Base-by-base conservation (phyloP, 768 basidiomycete genomes). In the Suillus spraguei region DNA sequence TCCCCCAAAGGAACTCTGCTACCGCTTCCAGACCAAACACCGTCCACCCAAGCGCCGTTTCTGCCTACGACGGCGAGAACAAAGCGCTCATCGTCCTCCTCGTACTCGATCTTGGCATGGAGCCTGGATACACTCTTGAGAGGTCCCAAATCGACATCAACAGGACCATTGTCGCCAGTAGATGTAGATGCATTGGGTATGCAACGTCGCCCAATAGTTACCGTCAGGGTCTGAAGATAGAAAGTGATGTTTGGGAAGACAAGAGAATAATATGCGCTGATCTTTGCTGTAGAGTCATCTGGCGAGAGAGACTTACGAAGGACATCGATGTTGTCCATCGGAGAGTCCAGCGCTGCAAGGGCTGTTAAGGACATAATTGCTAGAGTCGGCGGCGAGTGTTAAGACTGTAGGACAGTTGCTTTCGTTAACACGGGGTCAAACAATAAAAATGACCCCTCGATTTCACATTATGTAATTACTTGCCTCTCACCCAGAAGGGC, bases 31-130 rank as follows among this genome's bases (percentile, higher is more conserved):
- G 88, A 89, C 92, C 96, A 99, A n/a, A 92, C 87, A 36, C 95
- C 96, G 67, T 99, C 95, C 5, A 99, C 95, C 91, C 96, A 98
- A 20, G 95, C 95, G 14, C 97, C 97, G 70, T 99, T 99, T 63
- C 97, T 83, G n/a, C 97, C 97, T 42, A 94, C 84, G 42, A 99
- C 96, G 64, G 88, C 87, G 41, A 99, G 85, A 17, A 93, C 88
- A 73, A 96, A 97, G 60, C 90, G 87, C 65, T 92, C 92, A 65
- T 90, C 89, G 9, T 93, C 90, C 73, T 92, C 89, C 80, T 96
- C 94, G 71, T 93, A 97, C 74, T 93, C 94, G 69, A 99, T 95
- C 81, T 88, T 90, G 39, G 97, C 97, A 73, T 99, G 97, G 20
- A 97, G 82, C 28, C 97, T 86, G n/a, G 96, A 98, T 60, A 99